Percentiles rank a stretch among this genome's conserved stretches.
Evolutionary conservation across 768 basidiomycete genomes (phyloP).

Genomic region (Mycena crocata): DNA sequence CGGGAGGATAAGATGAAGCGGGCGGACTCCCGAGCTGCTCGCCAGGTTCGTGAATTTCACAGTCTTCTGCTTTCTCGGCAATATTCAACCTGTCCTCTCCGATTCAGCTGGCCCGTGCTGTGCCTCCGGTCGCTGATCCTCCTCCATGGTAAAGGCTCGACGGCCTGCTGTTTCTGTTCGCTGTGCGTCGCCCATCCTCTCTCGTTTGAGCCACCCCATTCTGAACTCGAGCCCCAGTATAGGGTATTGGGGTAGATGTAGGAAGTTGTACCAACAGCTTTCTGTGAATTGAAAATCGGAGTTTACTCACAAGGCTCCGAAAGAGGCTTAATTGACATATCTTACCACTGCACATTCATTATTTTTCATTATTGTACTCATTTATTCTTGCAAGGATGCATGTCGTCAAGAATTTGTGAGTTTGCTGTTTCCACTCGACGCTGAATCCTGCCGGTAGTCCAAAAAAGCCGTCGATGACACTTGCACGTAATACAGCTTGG

Average conservation of each 20-base stretch:
- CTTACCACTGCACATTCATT: constrained; percentile 3
- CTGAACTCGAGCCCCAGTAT: background rate
- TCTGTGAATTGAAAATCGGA: background rate
- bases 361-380: background rate
- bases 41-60: background rate
- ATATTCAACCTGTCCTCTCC: background rate
- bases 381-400: background rate
- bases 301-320: constrained; percentile 1
- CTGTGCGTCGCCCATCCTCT: background rate
- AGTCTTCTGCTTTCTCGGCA: background rate
- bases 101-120: constrained; percentile 7
- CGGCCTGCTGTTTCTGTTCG: background rate
- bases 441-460: too few relatives aligned
- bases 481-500: too few relatives aligned
- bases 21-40: constrained; percentile 20
- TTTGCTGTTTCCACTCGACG: too few relatives aligned
- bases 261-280: background rate
- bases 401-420: too few relatives aligned
- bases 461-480: too few relatives aligned
- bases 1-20: constrained; percentile 5
- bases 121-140: background rate
- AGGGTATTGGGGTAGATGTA: background rate
- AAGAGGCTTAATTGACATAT: constrained; percentile 14
- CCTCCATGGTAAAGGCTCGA: background rate
- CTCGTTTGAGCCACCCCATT: background rate